Base-by-base conservation (phyloP, 1,284 basidiomycete species). In the Cryptococcus hybrid region DNA sequence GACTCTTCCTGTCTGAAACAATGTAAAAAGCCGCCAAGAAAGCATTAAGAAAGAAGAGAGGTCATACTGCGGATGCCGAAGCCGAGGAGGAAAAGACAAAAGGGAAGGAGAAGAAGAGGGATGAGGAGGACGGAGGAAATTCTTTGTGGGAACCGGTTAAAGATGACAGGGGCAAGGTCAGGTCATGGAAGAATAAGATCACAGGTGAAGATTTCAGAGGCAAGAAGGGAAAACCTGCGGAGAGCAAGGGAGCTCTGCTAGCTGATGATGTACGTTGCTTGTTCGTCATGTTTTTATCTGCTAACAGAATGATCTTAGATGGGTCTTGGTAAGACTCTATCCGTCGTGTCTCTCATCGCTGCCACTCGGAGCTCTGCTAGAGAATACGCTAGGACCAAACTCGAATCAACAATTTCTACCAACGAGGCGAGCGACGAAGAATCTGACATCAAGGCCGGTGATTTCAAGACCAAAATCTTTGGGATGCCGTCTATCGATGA, bases 291-390 rank as follows among this genome's bases (percentile, higher is more conserved):
- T 18, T 42, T 44, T 7, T 34, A 15, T 13, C 9, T 15, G 54
- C 67, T 70, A 58, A 73, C 60, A 42, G 6, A n/a, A n/a, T 30
- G 8, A 42, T 50, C 45, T 51, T 46, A 93, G 90, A 95, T 98
- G 94, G 96, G 96, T 67, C 84, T 99, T 11, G 96, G 96, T 35
- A 99, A 99, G 80, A 99, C 96, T 0, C 92, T 99, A 54, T 92
- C 93, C 36, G 88, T 97, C 42, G 82, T 86, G 39, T 89, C 95
- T 3, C 83, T 99, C 52, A 89, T 99, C 54, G 93, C 92, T 3
- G 84, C 88, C 18, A 98, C 95, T 2, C 80, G 90, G 30, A 64
- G 75, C 40, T 84, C 89, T 0, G 90, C 96, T 3, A 80, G 78
- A 30, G 77, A 79, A 15, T 98, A 67, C 64, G 59, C 58, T 24